A percentile compares a stretch with the other conserved stretches of the same genome.
Conservation (phyloP, 352 stramenopile genomes). For the Globisporangium rhizosaccharum region DNA sequence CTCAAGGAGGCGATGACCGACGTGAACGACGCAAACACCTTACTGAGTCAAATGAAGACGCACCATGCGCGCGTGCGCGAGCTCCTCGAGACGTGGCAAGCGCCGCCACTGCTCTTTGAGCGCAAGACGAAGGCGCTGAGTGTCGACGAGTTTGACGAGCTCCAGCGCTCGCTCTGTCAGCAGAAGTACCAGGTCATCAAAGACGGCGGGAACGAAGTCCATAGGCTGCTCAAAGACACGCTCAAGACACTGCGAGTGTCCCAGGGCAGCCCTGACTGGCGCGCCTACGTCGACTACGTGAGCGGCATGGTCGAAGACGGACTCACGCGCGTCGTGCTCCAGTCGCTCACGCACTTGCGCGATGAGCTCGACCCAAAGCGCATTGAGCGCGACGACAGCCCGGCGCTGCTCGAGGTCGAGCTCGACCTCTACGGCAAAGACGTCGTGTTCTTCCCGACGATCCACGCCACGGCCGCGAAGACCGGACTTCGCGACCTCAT, state of each 20-base stretch:
- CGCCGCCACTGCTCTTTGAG: slow-evolving; percentile 79
- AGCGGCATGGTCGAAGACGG: slow-evolving; percentile 88
- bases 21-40: slow-evolving; percentile 83
- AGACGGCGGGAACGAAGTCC: slow-evolving; percentile 84
- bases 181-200: slow-evolving; percentile 86
- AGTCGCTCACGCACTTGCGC: slow-evolving; percentile 62
- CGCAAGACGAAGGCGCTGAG: slow-evolving; percentile 76
- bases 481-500: slow-evolving; percentile 59
- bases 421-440: slow-evolving; percentile 87
- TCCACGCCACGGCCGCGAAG: slow-evolving; percentile 37
- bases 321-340: slow-evolving; percentile 63
- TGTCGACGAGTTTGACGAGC: slow-evolving; percentile 82
- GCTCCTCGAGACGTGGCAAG: slow-evolving; percentile 73
- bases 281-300: slow-evolving; percentile 90
- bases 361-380: slow-evolving; percentile 81
- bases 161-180: slow-evolving; percentile 65
- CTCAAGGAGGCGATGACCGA: slow-evolving; percentile 86
- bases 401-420: slow-evolving; percentile 87
- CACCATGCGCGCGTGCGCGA: slow-evolving; percentile 81
- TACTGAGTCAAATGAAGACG: slow-evolving; percentile 85
- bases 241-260: slow-evolving; percentile 87
- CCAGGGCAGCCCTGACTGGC: slow-evolving; percentile 89
- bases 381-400: slow-evolving; percentile 79
- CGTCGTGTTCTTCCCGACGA: slow-evolving; percentile 76
- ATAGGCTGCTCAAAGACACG: slow-evolving; percentile 87